Percentiles rank a stretch among this genome's conserved stretches.
phyloP scores from a whole-genome alignment of 2,329 filamentous ascomycete species.

The Orbilia brochopaga region DNA sequence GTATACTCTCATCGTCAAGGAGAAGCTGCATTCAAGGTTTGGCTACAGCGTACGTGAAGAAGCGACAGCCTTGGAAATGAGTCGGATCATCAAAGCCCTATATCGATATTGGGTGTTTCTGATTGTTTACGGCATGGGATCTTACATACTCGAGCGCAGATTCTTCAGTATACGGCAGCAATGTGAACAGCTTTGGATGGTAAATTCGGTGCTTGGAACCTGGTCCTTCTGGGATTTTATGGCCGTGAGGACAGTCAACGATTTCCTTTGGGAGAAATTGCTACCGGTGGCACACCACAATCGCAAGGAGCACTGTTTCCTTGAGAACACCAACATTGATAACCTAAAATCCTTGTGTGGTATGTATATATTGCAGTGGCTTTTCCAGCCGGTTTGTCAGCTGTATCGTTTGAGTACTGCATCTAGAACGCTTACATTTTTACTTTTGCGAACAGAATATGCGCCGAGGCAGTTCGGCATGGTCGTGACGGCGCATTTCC shows the following conservation, averaged over 20 bases:
- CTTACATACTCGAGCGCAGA: not conserved
- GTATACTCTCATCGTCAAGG: no score
- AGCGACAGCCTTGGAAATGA: not conserved
- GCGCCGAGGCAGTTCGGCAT: no score
- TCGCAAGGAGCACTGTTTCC: not conserved
- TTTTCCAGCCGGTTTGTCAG: no score
- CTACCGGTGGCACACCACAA: not conserved
- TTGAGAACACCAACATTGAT: not conserved
- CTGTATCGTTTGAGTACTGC: no score
- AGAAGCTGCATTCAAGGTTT: no score
- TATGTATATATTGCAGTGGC: conserved; percentile 6
- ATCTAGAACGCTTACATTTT: not conserved
- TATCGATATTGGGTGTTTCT: conserved; percentile 17
- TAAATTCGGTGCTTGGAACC: not conserved
- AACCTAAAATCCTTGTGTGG: not conserved
- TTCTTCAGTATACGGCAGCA: no score
- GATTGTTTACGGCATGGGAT: not conserved
- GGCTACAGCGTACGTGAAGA: no score
- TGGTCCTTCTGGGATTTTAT: conserved; percentile 25
- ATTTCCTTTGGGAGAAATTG: conserved; percentile 14
- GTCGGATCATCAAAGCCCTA: conserved; percentile 11
- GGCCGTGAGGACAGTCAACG: conserved; percentile 16
- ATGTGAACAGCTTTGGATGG: no score
- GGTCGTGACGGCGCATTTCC: no score
- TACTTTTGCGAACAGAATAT: no score